Conservation (phyloP, 345 rosid species). For the Corymbia maculata region DNA sequence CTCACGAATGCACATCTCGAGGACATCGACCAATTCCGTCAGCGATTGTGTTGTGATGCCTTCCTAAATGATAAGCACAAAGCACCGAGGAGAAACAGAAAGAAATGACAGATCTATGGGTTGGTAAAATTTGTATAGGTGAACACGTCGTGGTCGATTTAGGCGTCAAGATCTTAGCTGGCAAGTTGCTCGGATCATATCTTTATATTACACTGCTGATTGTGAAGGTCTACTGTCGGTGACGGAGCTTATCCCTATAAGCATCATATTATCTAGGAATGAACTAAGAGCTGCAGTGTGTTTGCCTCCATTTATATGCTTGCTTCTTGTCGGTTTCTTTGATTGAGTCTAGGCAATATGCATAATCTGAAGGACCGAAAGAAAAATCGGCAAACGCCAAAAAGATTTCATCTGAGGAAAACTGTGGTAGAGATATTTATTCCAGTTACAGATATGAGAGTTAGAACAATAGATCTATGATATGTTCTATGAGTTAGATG, state of each 20-base stretch:
- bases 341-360: not conserved
- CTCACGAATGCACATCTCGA: not conserved
- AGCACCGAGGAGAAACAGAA: not conserved
- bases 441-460: not conserved
- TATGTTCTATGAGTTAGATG: not conserved
- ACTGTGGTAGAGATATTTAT: not conserved
- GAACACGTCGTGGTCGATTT: not conserved
- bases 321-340: not conserved
- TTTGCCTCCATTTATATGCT: not conserved
- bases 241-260: not conserved
- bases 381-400: not conserved
- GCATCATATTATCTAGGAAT: not conserved
- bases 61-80: not conserved
- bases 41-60: not conserved
- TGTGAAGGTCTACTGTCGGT: not conserved
- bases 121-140: not conserved
- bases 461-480: not conserved
- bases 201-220: not conserved
- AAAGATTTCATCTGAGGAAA: not conserved
- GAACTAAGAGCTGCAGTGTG: not conserved
- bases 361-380: not conserved
- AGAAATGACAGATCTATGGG: not conserved
- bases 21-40: not conserved
- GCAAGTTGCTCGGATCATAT: not conserved
- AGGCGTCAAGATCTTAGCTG: not conserved